Evolutionary conservation across 257 asterid species (phyloP), one percentile per base, ranked within the genome.

Genomic region (Rhazya stricta): DNA sequence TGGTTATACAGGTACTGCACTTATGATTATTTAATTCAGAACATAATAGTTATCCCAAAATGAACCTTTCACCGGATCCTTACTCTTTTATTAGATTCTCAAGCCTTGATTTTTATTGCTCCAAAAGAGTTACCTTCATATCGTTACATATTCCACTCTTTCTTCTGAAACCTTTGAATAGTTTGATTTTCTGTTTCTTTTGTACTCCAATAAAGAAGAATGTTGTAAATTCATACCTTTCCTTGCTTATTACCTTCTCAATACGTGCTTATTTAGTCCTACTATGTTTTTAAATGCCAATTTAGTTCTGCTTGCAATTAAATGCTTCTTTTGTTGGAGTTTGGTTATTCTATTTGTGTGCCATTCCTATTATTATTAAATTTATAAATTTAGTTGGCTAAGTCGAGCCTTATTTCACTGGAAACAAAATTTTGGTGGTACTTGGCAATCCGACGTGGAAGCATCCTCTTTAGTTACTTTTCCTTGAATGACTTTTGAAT

Each of bases 1-100:
- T 87, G 96, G 85, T 54, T 71, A 88, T 95, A 37, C 89, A 91
- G 97, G 99, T 93, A 85, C 11, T 30, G 18, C 30, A 46, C 43
- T n/a, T n/a, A n/a, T n/a, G n/a, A n/a, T n/a, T n/a, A n/a, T n/a
- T n/a, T n/a, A 16, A n/a, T 19, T 37, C 9, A 19, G n/a, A 29
- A 27, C 32, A 60, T 29, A 18, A 16, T 29, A 19, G 8, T 29
- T 43, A 29, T 41, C 48, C 34, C 48, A 19, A 19, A 16, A 42
- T 61, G 10, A 71, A 39, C n/a, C 67, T 37, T 56, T 23, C 11
- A 10, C n/a, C 23, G 19, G 39, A 43, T 46, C 54, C 9, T 27
- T 21, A 9, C 11, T 68, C 6, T 42, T 34, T 67, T 25, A 25
- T 68, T 41, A 25, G 53, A 68, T 42, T 6, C 16, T 63, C 71